phyloP scores from a whole-genome alignment of 2,329 filamentous ascomycete genomes.

The Harringtonia aguacate region DNA sequence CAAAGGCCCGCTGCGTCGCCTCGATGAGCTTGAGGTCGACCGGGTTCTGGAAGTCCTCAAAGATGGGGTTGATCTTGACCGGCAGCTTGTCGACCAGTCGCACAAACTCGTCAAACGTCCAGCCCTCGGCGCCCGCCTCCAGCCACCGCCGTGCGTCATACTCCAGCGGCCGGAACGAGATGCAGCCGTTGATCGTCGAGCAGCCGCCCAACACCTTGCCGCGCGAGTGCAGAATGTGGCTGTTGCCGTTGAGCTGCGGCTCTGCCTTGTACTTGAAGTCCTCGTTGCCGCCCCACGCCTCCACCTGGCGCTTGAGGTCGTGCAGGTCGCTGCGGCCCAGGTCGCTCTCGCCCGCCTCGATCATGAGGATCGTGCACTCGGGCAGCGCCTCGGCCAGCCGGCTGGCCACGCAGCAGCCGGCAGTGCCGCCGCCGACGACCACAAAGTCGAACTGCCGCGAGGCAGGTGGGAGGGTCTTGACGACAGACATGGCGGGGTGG shows the following conservation, averaged over 20 bases:
- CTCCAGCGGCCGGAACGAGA: slow-evolving; percentile 50
- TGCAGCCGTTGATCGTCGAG: slow-evolving; percentile 46
- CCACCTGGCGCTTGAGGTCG: slow-evolving; percentile 40
- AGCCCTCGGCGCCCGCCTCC: slow-evolving; percentile 60
- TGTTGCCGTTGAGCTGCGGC: slow-evolving; percentile 45
- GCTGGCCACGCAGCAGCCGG: slow-evolving; percentile 35
- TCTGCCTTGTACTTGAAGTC: slow-evolving; percentile 54
- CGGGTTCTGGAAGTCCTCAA: slow-evolving; percentile 35
- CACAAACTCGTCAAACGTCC: slow-evolving; percentile 47
- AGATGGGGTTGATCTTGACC: slow-evolving; percentile 47
- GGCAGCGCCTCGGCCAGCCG: slow-evolving; percentile 40
- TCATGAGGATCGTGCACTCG: slow-evolving; percentile 32
- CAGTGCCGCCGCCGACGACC: slow-evolving; percentile 31
- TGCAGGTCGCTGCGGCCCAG: slow-evolving; percentile 40
- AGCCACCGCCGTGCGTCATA: too few relatives aligned
- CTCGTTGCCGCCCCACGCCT: slow-evolving; percentile 41
- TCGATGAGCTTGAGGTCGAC: slow-evolving; percentile 40
- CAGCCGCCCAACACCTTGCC: slow-evolving; percentile 50
- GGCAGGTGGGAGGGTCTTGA: too few relatives aligned
- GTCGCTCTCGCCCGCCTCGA: slow-evolving; percentile 38
- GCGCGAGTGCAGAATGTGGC: slow-evolving; percentile 53
- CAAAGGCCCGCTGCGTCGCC: slow-evolving; percentile 40
- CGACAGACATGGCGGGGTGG: too few relatives aligned
- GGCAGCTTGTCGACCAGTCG: slow-evolving; percentile 39
- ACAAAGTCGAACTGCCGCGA: slow-evolving; percentile 35